Evolutionary conservation across 345 rosid genomes (phyloP).

Genomic region (Reutealis trisperma): DNA sequence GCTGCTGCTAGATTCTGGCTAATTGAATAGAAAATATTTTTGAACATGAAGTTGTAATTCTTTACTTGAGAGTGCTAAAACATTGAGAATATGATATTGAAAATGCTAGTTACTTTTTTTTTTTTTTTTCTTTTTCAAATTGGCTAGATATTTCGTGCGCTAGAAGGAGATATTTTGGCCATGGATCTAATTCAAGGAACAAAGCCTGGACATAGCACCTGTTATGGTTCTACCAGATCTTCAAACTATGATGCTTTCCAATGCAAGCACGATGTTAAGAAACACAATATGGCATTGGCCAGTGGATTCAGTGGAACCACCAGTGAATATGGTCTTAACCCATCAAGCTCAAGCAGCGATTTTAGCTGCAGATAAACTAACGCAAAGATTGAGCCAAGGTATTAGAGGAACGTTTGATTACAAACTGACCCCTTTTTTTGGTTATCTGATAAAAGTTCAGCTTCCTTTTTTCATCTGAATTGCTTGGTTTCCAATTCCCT

Average conservation of each 20-base stretch:
- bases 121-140: background rate
- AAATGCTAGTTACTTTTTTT: too few relatives aligned
- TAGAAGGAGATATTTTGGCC: constrained; percentile 20
- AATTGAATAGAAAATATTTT: background rate
- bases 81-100: background rate
- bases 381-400: background rate
- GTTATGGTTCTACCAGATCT: constrained; percentile 3
- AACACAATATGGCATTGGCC: constrained; percentile 2
- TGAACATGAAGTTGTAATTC: background rate
- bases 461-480: background rate
- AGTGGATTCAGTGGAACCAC: constrained; percentile 23
- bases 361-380: background rate
- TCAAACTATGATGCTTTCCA: constrained; percentile 1
- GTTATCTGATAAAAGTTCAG: background rate
- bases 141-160: constrained; percentile 19
- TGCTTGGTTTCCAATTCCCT: background rate
- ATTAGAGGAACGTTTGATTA: background rate
- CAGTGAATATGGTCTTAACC: constrained; percentile 24
- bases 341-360: constrained; percentile 24
- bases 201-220: constrained; percentile 10
- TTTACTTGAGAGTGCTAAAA: background rate
- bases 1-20: background rate
- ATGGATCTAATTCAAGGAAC: constrained; percentile 19
- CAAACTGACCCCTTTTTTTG: background rate
- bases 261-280: background rate